These are phyloP conservation scores for Paecilomyces formosus DNA, from an alignment of 2,329 filamentous ascomycete genomes.

Conservation along the genomic window DNA sequence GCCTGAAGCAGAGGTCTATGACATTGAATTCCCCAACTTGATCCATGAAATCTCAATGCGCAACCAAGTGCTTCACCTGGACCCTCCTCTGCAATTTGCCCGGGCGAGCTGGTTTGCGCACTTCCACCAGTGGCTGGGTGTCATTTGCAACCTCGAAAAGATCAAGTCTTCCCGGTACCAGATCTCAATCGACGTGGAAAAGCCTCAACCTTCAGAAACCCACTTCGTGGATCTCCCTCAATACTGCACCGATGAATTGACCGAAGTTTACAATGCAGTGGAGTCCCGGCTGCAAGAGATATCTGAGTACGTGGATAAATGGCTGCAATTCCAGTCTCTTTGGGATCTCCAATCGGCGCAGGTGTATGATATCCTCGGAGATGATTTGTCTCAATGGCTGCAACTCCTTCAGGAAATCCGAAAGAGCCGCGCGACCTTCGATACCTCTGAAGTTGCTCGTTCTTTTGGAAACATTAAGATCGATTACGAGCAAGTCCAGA, in stretches of 20 bases:
- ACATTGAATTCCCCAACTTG: slow-evolving; percentile 44
- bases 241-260: slow-evolving; percentile 71
- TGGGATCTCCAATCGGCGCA: slow-evolving; percentile 97
- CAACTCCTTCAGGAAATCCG: slow-evolving; percentile 95
- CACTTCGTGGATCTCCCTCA: slow-evolving; percentile 76
- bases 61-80: slow-evolving; percentile 94
- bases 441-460: slow-evolving; percentile 88
- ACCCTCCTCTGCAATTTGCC: slow-evolving; percentile 85
- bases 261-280: slow-evolving; percentile 72
- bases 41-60: slow-evolving; percentile 95
- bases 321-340: slow-evolving; percentile 95
- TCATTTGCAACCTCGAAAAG: slow-evolving; percentile 86
- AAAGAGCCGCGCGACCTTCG: slow-evolving; percentile 91
- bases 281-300: slow-evolving; percentile 78
- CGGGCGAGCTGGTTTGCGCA: slow-evolving; percentile 90
- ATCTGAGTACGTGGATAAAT: slow-evolving; percentile 85
- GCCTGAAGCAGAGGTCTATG: slow-evolving; percentile 22
- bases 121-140: slow-evolving; percentile 85
- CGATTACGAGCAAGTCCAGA: slow-evolving; percentile 97
- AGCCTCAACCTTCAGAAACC: slow-evolving; percentile 39
- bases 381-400: slow-evolving; percentile 86
- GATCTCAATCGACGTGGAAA: slow-evolving; percentile 59
- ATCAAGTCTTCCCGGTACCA: slow-evolving; percentile 95
- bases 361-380: slow-evolving; percentile 84
- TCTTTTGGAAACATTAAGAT: slow-evolving; percentile 92